These are phyloP conservation scores for Corymbia calophylla DNA, from an alignment of 441 rosid species.

Conservation along the genomic window DNA sequence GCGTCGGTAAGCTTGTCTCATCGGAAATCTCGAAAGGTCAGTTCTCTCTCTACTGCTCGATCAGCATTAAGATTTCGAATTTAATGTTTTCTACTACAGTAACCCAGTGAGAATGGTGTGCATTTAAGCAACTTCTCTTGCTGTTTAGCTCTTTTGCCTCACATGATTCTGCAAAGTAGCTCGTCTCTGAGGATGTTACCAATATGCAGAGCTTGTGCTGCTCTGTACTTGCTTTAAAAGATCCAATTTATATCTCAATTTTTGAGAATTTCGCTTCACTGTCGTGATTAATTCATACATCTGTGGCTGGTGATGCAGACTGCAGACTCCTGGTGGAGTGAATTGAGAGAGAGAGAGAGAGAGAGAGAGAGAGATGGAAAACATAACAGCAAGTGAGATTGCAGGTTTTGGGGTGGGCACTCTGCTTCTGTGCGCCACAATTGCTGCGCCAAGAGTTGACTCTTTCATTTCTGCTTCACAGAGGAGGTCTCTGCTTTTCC, in stretches of 20 bases:
- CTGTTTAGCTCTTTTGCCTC: neutral
- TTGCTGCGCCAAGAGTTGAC: conserved; percentile 73
- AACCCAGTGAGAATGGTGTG: neutral
- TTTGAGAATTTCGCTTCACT: neutral
- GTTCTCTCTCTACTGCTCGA: neutral
- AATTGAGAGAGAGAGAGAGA: neutral
- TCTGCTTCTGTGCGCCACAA: conserved; percentile 51
- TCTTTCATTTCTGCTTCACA: conserved; percentile 77
- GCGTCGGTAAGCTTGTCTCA: neutral
- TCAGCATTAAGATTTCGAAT: neutral
- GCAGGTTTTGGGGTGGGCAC: conserved; percentile 69
- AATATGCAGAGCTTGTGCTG: neutral
- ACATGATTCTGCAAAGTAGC: neutral
- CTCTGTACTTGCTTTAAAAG: neutral
- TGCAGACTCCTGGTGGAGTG: neutral
- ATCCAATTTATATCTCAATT: neutral
- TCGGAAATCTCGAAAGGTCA: neutral
- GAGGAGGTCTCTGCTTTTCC: conserved; percentile 34
- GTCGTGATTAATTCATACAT: neutral
- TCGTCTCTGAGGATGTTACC: neutral
- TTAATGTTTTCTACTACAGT: neutral
- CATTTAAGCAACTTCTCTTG: neutral
- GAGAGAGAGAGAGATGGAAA: conserved; percentile 31
- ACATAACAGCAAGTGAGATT: conserved; percentile 69
- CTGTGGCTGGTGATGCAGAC: neutral